A percentile compares a stretch with the other conserved stretches of the same genome.
Evolutionary conservation across 1,284 basidiomycete species (phyloP).

Genomic region (Omphalotus olearius): DNA sequence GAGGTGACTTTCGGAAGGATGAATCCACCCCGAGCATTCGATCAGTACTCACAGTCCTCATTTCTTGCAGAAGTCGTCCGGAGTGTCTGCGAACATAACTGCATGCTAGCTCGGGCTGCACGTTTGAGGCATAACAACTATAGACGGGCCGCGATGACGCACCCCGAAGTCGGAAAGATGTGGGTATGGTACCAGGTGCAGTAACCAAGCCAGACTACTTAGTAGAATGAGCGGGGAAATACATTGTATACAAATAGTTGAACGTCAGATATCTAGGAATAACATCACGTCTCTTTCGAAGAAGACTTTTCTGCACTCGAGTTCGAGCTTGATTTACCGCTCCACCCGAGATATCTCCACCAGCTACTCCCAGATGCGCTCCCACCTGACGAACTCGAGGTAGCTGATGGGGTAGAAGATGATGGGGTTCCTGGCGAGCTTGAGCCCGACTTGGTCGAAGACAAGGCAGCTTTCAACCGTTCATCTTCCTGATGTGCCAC

Average conservation of each 20-base stretch:
- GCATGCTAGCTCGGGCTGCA: too few species aligned
- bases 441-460: neutral
- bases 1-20: too few species aligned
- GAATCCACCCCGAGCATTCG: too few species aligned
- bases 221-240: neutral
- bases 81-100: too few species aligned
- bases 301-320: neutral
- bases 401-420: neutral
- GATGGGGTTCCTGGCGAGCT: neutral
- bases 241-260: neutral
- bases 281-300: neutral
- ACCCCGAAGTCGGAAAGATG: too few species aligned
- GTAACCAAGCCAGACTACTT: neutral
- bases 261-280: neutral
- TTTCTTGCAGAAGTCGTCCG: too few species aligned
- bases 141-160: too few species aligned
- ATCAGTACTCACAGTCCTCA: too few species aligned
- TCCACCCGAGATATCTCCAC: constrained; percentile 6
- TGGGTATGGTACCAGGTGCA: too few species aligned
- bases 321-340: neutral
- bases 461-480: constrained; percentile 16
- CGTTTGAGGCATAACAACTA: too few species aligned
- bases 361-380: neutral
- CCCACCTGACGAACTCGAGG: neutral
- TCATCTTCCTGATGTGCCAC: constrained; percentile 37